These are phyloP conservation scores for Phytophthora cryptogea DNA, from an alignment of 352 stramenopile genomes.

Conservation along the genomic window DNA sequence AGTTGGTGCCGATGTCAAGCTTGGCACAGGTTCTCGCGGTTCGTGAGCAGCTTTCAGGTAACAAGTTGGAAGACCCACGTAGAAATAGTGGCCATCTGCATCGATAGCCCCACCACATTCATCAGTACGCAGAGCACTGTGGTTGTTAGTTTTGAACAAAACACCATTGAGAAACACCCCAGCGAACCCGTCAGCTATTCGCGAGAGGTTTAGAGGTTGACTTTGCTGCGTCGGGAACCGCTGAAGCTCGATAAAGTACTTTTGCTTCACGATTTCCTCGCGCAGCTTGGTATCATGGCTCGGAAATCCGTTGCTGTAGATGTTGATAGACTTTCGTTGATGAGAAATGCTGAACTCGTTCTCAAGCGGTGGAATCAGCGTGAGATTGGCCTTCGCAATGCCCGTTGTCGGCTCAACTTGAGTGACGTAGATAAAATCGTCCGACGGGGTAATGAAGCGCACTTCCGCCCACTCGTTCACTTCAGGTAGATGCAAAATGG, in stretches of 20 bases:
- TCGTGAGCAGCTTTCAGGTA: constrained; percentile 32
- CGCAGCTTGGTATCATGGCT: constrained; percentile 34
- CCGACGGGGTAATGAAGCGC: constrained; percentile 40
- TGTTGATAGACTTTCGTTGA: constrained; percentile 40
- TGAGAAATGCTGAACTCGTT: constrained; percentile 59
- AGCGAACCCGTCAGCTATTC: constrained; percentile 33
- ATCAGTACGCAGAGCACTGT: constrained; percentile 24
- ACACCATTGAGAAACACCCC: constrained; percentile 72
- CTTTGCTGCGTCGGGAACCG: constrained; percentile 48
- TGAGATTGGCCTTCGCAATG: constrained; percentile 9
- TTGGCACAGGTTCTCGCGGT: constrained; percentile 1
- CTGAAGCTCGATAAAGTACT: constrained; percentile 66
- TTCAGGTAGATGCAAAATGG: constrained; percentile 62
- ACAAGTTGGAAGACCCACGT: constrained; percentile 45
- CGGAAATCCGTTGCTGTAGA: constrained; percentile 75
- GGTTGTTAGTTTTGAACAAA: constrained; percentile 42
- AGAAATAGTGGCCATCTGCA: constrained; percentile 50
- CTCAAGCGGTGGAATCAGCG: not conserved
- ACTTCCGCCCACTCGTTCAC: constrained; percentile 65
- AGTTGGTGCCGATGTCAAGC: not conserved
- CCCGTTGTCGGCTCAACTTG: constrained; percentile 53
- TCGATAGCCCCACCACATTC: constrained; percentile 62
- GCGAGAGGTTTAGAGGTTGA: constrained; percentile 26
- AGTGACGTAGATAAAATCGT: constrained; percentile 49
- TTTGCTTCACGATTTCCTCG: constrained; percentile 30